Evolutionary conservation across 371 early-diverging fungal species (phyloP), one percentile per base, ranked within the genome.

Genomic region (Racocetra persica): DNA sequence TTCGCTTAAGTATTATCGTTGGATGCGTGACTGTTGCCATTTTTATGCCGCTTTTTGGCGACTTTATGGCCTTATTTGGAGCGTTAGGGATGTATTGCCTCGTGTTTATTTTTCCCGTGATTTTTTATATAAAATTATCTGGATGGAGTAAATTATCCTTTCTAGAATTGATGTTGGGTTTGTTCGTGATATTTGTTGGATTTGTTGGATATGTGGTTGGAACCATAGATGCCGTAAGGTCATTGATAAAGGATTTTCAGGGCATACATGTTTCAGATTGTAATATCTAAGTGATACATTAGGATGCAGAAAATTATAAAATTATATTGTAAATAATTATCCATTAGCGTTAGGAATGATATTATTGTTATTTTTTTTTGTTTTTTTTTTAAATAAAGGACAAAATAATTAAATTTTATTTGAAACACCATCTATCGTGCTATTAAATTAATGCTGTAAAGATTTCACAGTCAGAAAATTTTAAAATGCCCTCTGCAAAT

Each of bases 41-140:
- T 77, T 84, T 89, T 69, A 88, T 97, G 14, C 94, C 96, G 22
- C 92, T 90, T 85, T 95, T 97, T 85, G 91, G 32, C 1, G 90
- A 92, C 82, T 88, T 95, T 72, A 94, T 96, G 93, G 90, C 94
- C 16, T 85, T 97, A 26, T 82, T 97, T 49, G 97, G 97, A 38
- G 93, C 95, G 1, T 83, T 96, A 60, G 89, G 93, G 45, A 94
- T 92, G 70, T 93, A 93, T 76, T 85, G 90, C 83, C 87, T 95
- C 55, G 93, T 95, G 41, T 95, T 96, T 83, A 91, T 96, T 24
- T 90, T 96, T 82, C 97, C 97, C 3, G 89, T 95, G 22, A 80
- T 93, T n/a, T 95, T 92, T 83, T 94, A 96, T 84, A 83, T 93
- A 41, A 90, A 91, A 77, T 84, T 97, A 20, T 95, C 90, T 84